phyloP scores from a whole-genome alignment of 2,329 filamentous ascomycete genomes.

The Trichoderma endophyticum region DNA sequence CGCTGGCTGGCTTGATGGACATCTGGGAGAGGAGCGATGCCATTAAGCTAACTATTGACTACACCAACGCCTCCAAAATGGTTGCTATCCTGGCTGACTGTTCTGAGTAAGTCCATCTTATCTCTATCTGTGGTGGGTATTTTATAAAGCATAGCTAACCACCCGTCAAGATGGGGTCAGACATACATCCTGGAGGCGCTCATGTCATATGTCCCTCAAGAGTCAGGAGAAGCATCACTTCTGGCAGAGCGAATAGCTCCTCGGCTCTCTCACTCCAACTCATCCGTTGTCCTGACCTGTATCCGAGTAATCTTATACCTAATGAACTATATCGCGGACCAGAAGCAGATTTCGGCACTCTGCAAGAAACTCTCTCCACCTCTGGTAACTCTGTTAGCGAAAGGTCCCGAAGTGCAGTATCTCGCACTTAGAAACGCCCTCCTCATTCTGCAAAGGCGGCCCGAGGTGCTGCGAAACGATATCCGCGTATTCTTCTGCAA shows the following conservation, averaged over 20 bases:
- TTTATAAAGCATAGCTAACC: conserved; percentile 3
- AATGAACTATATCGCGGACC: conserved; percentile 96
- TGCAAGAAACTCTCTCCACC: conserved; percentile 94
- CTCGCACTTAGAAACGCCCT: conserved; percentile 90
- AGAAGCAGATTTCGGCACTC: conserved; percentile 80
- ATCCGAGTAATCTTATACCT: conserved; percentile 95
- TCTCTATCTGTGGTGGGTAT: neutral
- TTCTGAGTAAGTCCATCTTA: conserved; percentile 69
- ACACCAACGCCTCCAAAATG: conserved; percentile 95
- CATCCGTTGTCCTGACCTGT: conserved; percentile 91
- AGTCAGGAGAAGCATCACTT: conserved; percentile 80
- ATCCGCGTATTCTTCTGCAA: conserved; percentile 99
- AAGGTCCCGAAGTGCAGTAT: conserved; percentile 98
- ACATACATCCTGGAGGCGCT: conserved; percentile 97
- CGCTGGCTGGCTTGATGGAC: conserved; percentile 86
- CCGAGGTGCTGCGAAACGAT: conserved; percentile 91
- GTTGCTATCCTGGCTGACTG: conserved; percentile 94
- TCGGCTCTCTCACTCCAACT: conserved; percentile 95
- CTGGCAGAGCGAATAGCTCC: conserved; percentile 92
- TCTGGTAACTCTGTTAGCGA: conserved; percentile 88
- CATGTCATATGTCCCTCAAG: conserved; percentile 96
- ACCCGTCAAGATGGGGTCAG: conserved; percentile 79
- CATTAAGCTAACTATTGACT: conserved; percentile 97
- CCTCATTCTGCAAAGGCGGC: conserved; percentile 85
- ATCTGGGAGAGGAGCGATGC: conserved; percentile 98